Base-by-base conservation (phyloP, 305 asterid genomes). In the Fraxinus velutina region DNA sequence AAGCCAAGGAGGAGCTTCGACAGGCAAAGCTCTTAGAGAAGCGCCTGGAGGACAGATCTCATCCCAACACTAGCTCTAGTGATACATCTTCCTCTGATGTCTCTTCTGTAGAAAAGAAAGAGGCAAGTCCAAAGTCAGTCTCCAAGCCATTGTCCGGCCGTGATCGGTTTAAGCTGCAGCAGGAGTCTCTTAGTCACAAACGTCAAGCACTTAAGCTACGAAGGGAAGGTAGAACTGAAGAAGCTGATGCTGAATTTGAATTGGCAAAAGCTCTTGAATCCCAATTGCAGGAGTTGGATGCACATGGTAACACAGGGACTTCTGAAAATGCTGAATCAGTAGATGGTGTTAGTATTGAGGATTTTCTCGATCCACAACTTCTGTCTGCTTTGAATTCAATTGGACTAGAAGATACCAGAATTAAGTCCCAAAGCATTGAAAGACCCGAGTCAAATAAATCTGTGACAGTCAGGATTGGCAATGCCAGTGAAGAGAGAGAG, bases 331-430 rank as follows among this genome's bases (percentile, higher is more conserved):
- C 78, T 22, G 93, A 81, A 84, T 82, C 89, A 12, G 86, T 71
- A 10, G 94, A 85, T 62, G 93, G 81, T 83, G 94, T 87, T 57
- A 81, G 76, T 52, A 86, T 94, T n/a, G 98, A 92, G 90, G 97
- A 94, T 91, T 93, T 93, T 80, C 99, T 94, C 12, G 99, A 96
- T 88, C 99, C 98, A 89, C 96, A 91, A 83, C 97, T 96, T 79
- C 74, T 94, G 86, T 93, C 97, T 34, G 98, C 98, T 71, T 85
- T 96, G 88, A 94, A 88, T 62, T 92, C 95, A 34, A 88, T 96
- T 50, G 99, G 99, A 42, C 78, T 96, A 70, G 92, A 88, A 72
- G 92, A 83, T 24, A 80, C 75, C 42, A 76, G 47, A 52, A 9
- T 86, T 21, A 83, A 75, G 82, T 19, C 90, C 68, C 87, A 76